phyloP scores from a whole-genome alignment of 1,284 basidiomycete species.

The Veloboletus limbatus region DNA sequence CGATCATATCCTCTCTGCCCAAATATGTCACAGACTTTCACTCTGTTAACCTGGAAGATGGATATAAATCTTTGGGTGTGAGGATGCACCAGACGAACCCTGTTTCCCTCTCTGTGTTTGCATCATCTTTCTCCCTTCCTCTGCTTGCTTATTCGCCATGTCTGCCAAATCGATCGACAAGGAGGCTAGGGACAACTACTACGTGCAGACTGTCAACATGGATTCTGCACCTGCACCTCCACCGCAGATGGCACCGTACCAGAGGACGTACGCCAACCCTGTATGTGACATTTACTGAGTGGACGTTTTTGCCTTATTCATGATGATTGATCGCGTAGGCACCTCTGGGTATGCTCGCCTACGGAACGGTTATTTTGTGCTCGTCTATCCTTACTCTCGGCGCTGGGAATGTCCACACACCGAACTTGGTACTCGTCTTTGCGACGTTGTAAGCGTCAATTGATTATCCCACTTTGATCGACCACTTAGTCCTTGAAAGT shows the following conservation, averaged over 20 bases:
- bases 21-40: not conserved
- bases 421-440: conserved; percentile 30
- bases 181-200: conserved; percentile 27
- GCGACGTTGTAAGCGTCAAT: conserved; percentile 25
- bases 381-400: conserved; percentile 27
- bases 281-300: conserved; percentile 8
- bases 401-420: conserved; percentile 18
- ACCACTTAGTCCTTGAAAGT: conserved; percentile 10
- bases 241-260: conserved; percentile 24
- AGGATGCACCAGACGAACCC: not conserved
- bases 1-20: not conserved
- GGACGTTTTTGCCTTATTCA: not conserved
- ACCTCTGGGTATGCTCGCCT: conserved; percentile 29
- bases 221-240: conserved; percentile 14
- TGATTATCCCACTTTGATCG: not conserved
- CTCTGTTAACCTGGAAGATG: not conserved
- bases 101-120: not conserved
- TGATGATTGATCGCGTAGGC: conserved; percentile 13
- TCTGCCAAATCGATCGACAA: conserved; percentile 24
- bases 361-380: conserved; percentile 31
- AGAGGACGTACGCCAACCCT: conserved; percentile 29
- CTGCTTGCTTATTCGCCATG: conserved; percentile 11
- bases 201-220: conserved; percentile 27
- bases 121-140: not conserved
- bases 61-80: conserved; percentile 20